A percentile compares a stretch with the other conserved stretches of the same genome.
Conservation (phyloP, 163 green algal genomes). For the Chlorella variabilis region DNA sequence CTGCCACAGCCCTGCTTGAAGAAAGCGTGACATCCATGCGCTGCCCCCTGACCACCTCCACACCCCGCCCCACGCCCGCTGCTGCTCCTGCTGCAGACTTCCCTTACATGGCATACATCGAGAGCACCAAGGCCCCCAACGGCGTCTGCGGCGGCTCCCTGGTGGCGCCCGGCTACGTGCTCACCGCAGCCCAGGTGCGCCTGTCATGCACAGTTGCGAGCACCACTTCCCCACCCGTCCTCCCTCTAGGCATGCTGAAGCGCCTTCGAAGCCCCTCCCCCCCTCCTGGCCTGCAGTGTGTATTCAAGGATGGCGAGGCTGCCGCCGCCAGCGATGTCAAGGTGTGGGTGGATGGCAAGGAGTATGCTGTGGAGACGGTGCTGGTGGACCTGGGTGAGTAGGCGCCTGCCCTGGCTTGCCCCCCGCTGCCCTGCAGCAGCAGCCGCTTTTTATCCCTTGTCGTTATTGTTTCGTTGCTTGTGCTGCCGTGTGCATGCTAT, state of each 20-base stretch:
- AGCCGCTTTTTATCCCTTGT: background rate
- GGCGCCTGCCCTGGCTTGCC: too few relatives aligned
- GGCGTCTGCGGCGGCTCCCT: background rate
- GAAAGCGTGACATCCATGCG: too few relatives aligned
- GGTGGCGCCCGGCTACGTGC: slow-evolving; percentile 3
- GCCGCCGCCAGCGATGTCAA: background rate
- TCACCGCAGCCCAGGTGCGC: slow-evolving; percentile 5
- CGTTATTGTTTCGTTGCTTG: too few relatives aligned
- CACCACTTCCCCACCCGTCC: background rate
- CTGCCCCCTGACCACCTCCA: too few relatives aligned
- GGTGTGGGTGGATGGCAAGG: slow-evolving; percentile 16
- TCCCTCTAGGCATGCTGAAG: background rate
- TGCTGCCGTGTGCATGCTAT: too few relatives aligned
- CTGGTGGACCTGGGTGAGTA: background rate
- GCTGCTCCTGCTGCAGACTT: background rate
- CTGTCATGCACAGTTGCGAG: too few relatives aligned
- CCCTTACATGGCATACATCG: slow-evolving; percentile 3
- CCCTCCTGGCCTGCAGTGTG: slow-evolving; percentile 4
- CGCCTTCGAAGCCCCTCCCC: too few relatives aligned
- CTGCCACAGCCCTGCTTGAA: too few relatives aligned
- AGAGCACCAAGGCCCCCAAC: background rate
- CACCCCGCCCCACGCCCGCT: background rate
- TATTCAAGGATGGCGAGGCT: slow-evolving; percentile 8
- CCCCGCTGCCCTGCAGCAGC: background rate
- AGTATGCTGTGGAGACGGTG: background rate